These are phyloP conservation scores for Artemisia argyi DNA, from an alignment of 129 eudicot genomes.

Conservation along the genomic window DNA sequence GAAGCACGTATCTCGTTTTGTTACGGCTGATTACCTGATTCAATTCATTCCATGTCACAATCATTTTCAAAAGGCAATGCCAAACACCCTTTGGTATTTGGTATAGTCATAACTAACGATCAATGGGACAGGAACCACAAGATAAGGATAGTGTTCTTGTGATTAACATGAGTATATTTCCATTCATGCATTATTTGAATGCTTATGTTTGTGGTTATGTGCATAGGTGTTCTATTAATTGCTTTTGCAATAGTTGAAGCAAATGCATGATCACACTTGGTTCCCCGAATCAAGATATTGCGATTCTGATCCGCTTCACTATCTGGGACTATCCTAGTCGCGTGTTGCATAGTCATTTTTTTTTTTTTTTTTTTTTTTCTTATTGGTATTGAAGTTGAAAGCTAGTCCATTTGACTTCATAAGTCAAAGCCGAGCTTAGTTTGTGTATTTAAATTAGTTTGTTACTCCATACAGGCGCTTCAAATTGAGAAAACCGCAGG, in stretches of 20 bases:
- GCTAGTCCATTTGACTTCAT: background rate
- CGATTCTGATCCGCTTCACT: background rate
- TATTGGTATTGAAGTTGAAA: background rate
- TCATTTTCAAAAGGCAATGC: no score
- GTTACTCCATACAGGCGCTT: conserved; percentile 62
- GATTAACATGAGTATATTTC: conserved; percentile 10
- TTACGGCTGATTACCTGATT: no score
- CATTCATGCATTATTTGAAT: conserved; percentile 4
- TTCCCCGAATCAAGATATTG: background rate
- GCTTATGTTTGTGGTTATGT: conserved; percentile 19
- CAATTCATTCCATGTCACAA: no score
- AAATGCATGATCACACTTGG: background rate
- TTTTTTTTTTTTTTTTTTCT: background rate
- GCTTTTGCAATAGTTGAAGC: conserved; percentile 5
- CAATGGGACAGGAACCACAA: conserved; percentile 8
- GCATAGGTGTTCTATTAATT: conserved; percentile 7
- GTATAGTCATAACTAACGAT: background rate
- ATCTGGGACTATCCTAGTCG: background rate
- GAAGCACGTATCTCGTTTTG: no score
- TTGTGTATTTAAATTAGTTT: conserved; percentile 6
- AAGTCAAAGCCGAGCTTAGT: background rate
- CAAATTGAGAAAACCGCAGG: conserved; percentile 66
- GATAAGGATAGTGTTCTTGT: conserved; percentile 2
- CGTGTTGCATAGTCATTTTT: background rate
- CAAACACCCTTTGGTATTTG: background rate